A percentile compares a stretch with the other conserved stretches of the same genome.
Evolutionary conservation across 164 flowering plant genomes (phyloP).

Genomic region (Dillenia turbinata): DNA sequence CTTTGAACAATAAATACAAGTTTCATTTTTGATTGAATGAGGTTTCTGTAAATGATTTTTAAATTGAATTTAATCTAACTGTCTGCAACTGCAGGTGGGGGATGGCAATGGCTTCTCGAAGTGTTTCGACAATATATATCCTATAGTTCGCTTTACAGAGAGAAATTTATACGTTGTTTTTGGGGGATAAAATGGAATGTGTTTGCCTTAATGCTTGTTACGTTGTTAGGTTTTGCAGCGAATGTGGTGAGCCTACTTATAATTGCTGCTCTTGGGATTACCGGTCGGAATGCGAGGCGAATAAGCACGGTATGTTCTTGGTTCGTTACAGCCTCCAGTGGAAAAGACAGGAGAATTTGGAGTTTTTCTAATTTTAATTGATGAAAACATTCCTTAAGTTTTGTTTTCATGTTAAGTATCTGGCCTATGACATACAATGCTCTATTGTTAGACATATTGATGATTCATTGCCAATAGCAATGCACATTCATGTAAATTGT

Average conservation of each 20-base stretch:
- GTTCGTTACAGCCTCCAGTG: not conserved
- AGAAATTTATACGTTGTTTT: not conserved
- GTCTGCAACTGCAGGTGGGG: conserved; percentile 48
- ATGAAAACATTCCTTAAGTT: not conserved
- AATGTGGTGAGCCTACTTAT: conserved; percentile 47
- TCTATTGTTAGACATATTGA: too few relatives aligned
- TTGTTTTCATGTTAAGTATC: too few relatives aligned
- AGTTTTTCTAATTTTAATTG: not conserved
- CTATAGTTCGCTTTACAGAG: conserved; percentile 23
- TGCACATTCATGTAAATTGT: too few relatives aligned
- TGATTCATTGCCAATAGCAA: too few relatives aligned
- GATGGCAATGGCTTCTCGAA: conserved; percentile 41
- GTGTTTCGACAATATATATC: conserved; percentile 74
- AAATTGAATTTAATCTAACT: not conserved
- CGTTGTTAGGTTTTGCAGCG: conserved; percentile 64
- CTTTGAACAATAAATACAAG: too few relatives aligned
- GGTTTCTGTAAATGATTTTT: conserved; percentile 3
- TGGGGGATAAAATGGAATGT: not conserved
- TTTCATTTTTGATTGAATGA: not conserved
- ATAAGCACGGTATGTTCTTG: conserved; percentile 27
- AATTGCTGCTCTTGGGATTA: conserved; percentile 34
- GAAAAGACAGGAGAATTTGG: not conserved
- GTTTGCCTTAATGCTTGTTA: conserved; percentile 37
- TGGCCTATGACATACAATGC: too few relatives aligned
- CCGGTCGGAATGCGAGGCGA: conserved; percentile 19